phyloP scores from a whole-genome alignment of 1,284 basidiomycete genomes.

The Marasmius tenuissimus region DNA sequence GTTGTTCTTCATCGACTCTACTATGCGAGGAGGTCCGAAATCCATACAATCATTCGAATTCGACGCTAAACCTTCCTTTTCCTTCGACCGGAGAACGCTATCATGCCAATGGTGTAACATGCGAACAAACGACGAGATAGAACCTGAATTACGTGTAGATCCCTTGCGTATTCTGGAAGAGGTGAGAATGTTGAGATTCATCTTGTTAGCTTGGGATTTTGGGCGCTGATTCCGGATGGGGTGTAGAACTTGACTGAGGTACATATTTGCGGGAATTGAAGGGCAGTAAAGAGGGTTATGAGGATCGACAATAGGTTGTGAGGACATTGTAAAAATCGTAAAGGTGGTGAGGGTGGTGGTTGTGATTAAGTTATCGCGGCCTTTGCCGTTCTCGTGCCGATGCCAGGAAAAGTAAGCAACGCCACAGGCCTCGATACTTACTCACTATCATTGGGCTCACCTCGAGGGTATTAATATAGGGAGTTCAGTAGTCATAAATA shows the following conservation, averaged over 20 bases:
- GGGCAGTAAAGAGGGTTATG: conserved; percentile 46
- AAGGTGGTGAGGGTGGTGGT: background rate
- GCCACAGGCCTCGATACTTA: background rate
- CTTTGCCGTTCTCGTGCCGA: background rate
- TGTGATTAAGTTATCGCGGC: background rate
- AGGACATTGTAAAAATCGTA: background rate
- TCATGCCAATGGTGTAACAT: conserved; percentile 28
- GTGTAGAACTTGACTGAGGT: conserved; percentile 31
- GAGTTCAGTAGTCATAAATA: too few species aligned
- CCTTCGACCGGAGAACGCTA: conserved; percentile 25
- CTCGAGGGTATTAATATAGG: too few species aligned
- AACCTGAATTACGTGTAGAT: background rate
- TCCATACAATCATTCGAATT: conserved; percentile 13
- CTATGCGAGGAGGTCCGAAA: conserved; percentile 1
- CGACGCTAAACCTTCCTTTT: conserved; percentile 4
- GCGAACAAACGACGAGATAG: conserved; percentile 32
- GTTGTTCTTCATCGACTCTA: background rate
- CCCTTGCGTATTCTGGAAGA: background rate
- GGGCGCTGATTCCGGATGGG: background rate
- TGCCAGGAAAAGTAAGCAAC: background rate
- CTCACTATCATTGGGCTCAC: background rate
- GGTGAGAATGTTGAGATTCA: background rate
- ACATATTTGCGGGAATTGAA: conserved; percentile 38
- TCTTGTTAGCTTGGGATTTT: conserved; percentile 12
- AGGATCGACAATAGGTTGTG: conserved; percentile 12